Conservation (phyloP, 139 green algal species). For the Micractinium conductrix region DNA sequence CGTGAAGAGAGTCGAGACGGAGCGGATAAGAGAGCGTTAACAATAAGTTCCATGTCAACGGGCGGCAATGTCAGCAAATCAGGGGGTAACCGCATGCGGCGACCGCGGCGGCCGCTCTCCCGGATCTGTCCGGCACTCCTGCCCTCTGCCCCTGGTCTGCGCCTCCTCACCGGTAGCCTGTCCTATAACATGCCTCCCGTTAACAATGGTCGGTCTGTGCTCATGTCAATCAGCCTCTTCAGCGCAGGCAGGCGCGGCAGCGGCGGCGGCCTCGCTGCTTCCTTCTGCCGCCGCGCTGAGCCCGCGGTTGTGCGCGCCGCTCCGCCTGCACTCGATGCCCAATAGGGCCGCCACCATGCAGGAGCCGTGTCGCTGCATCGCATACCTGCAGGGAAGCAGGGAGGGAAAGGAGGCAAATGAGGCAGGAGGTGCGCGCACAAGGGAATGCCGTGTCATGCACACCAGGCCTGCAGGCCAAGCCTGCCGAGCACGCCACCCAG, state of each 20-base stretch:
- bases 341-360: constrained; percentile 28
- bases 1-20: too few relatives aligned
- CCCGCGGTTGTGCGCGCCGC: constrained; percentile 9
- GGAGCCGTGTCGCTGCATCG: constrained; percentile 37
- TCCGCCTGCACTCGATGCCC: background rate
- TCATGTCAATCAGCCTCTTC: too few relatives aligned
- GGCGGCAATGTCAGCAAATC: too few relatives aligned
- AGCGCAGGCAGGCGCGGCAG: background rate
- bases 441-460: background rate
- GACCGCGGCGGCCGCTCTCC: too few relatives aligned
- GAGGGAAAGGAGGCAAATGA: background rate
- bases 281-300: background rate
- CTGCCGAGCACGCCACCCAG: background rate
- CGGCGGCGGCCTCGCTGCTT: too few relatives aligned
- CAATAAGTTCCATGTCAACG: too few relatives aligned
- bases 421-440: background rate
- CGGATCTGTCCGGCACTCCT: too few relatives aligned
- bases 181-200: too few relatives aligned
- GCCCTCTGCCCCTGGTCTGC: background rate
- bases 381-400: constrained; percentile 2
- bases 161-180: too few relatives aligned
- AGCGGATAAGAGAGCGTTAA: too few relatives aligned
- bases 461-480: background rate
- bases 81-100: too few relatives aligned
- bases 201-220: too few relatives aligned